Conservation (phyloP, 73 alveolate species). For the Symbiodinium natans region DNA sequence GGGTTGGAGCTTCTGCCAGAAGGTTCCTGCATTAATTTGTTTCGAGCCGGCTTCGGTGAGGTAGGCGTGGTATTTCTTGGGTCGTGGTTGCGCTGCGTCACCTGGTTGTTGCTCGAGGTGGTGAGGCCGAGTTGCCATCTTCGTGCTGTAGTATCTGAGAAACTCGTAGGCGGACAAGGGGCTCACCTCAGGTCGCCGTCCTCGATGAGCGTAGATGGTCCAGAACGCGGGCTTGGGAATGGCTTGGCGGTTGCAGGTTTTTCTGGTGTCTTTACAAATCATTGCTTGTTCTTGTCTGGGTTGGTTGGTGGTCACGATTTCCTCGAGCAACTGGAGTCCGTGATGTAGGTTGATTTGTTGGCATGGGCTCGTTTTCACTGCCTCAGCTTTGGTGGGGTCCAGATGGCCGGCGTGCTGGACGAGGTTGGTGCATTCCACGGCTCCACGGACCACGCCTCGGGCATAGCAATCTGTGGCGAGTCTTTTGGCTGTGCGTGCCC, state of each 20-base stretch:
- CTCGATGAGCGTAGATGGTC: constrained; percentile 13
- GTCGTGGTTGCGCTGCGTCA: no score
- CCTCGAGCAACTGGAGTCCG: neutral
- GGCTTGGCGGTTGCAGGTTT: no score
- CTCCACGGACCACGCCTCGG: constrained; percentile 30
- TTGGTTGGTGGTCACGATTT: neutral
- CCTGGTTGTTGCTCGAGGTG: neutral
- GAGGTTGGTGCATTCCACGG: constrained; percentile 41
- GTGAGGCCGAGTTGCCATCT: neutral
- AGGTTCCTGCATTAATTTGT: no score
- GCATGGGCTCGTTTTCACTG: constrained; percentile 12
- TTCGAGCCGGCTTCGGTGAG: neutral
- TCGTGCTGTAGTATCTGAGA: neutral
- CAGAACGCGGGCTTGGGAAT: neutral
- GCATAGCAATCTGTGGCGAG: constrained; percentile 12
- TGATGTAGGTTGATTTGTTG: neutral
- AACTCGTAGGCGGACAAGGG: constrained; percentile 24
- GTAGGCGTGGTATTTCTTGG: constrained; percentile 55
- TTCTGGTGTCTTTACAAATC: no score
- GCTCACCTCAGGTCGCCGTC: neutral
- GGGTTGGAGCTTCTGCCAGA: neutral
- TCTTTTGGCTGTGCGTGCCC: neutral
- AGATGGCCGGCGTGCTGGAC: neutral
- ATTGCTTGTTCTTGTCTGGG: neutral
- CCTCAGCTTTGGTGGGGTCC: constrained; percentile 33